Base-by-base conservation (phyloP, 2,329 filamentous ascomycete species). In the Erysiphe pisi region DNA sequence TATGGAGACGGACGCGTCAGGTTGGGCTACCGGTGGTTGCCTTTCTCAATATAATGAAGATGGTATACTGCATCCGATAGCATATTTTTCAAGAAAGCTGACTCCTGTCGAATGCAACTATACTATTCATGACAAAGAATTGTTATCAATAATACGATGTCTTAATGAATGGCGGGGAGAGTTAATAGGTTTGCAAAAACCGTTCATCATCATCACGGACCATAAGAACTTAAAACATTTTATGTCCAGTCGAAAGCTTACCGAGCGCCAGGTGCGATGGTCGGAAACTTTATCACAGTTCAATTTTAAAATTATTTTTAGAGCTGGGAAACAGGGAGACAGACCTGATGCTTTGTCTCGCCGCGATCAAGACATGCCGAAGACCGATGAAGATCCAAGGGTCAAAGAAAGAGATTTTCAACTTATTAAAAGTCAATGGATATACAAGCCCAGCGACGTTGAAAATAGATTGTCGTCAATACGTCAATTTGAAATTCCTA, bases 121-220 rank as follows among this genome's bases (percentile, higher is more conserved):
- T 63, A 28, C n/a, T 28, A 63, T 63, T 63, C 58, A 63, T 28
- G 58, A 63, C n/a, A 63, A 63, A 28, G 2, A 63, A 28, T 63
- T 63, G 58, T 28, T 63, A 22, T 22, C 58, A 12, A 22, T 63
- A 25, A 20, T 63, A 36, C 31, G 31, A 2, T 36, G 31, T 36
- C 31, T 36, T 36, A 36, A 36, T 36, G 31, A 36, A 36, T 36
- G 31, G 31, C 31, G 31, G 31, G 31, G 31, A 36, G 31, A 36
- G 31, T 36, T 36, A 36, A 36, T 12, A 18, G 58, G n/a, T 63
- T 22, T 25, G 12, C 31, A 25, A 63, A 63, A 63, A 25, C n/a
- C 31, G 4, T 63, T 63, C 2, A 28, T 22, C 12, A 12, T 63
- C 14, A 63, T 25, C 12, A 28, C 58, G 22, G 58, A 63, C 58